These are phyloP conservation scores for Suhomyces vadensis DNA, from an alignment of 805 yeast species.

Conservation along the genomic window DNA sequence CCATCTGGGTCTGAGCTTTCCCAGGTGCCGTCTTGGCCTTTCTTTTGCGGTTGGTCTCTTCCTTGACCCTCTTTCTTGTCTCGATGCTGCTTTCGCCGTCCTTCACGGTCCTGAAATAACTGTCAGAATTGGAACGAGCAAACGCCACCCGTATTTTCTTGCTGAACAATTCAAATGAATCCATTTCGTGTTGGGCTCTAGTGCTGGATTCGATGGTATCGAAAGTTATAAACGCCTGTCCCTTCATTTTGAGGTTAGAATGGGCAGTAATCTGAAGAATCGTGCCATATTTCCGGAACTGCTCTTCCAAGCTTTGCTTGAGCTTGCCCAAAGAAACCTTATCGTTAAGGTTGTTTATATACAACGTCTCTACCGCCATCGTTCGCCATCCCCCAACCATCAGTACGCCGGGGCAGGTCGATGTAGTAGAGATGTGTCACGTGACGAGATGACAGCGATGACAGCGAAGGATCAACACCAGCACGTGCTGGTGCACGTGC, in stretches of 20 bases:
- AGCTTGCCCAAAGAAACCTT: conserved; percentile 56
- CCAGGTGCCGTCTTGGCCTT: conserved; percentile 16
- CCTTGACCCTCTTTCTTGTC: conserved; percentile 20
- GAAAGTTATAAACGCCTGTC: conserved; percentile 80
- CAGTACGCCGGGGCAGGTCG: too few species aligned
- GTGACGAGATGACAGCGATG: too few species aligned
- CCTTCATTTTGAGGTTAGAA: conserved; percentile 64
- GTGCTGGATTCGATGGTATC: conserved; percentile 42
- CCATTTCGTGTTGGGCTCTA: conserved; percentile 44
- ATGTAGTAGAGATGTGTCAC: too few species aligned
- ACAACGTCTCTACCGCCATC: conserved; percentile 43
- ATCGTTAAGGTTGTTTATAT: conserved; percentile 73
- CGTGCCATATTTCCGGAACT: conserved; percentile 49
- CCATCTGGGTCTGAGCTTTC: conserved; percentile 15
- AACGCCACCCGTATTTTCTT: conserved; percentile 48
- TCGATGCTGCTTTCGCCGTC: conserved; percentile 23
- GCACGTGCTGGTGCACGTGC: too few species aligned
- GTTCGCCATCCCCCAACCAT: too few species aligned
- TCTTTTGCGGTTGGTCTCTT: conserved; percentile 14
- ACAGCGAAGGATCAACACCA: too few species aligned
- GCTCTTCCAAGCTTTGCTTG: conserved; percentile 39
- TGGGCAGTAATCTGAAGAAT: conserved; percentile 56
- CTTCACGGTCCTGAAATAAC: conserved; percentile 14
- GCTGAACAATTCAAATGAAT: conserved; percentile 45
- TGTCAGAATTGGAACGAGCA: conserved; percentile 50